Conservation (phyloP, 768 basidiomycete species). For the Leucocoprinus birnbaumii region DNA sequence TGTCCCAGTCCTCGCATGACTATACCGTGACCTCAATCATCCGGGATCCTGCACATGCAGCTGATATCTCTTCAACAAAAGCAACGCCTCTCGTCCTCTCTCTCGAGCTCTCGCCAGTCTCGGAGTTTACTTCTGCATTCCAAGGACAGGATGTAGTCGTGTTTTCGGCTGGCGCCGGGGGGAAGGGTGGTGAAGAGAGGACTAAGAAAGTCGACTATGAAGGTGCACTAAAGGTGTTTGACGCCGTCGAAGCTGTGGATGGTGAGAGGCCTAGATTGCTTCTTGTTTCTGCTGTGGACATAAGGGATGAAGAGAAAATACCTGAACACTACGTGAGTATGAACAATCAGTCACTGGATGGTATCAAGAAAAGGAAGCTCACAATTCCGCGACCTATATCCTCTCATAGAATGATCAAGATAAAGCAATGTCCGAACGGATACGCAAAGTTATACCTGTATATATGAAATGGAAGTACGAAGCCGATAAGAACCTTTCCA, state of each 20-base stretch:
- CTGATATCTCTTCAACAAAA: constrained; percentile 40
- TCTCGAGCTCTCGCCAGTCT: constrained; percentile 46
- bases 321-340: constrained; percentile 51
- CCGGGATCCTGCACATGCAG: constrained; percentile 40
- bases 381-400: no score
- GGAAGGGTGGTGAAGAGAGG: constrained; percentile 51
- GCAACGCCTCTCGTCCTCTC: constrained; percentile 52
- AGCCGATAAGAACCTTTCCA: constrained; percentile 43
- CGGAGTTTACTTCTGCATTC: constrained; percentile 46
- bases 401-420: constrained; percentile 44
- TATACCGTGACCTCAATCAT: constrained; percentile 55
- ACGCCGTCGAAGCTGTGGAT: constrained; percentile 55
- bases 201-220: constrained; percentile 59
- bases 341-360: no score
- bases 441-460: constrained; percentile 40
- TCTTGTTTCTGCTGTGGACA: constrained; percentile 57
- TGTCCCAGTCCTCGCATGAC: constrained; percentile 26
- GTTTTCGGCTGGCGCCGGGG: constrained; percentile 51
- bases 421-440: constrained; percentile 34
- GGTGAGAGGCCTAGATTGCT: constrained; percentile 49
- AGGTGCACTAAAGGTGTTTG: constrained; percentile 67
- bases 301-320: constrained; percentile 45
- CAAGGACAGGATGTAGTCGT: constrained; percentile 40
- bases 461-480: constrained; percentile 51
- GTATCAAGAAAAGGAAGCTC: no score